These are phyloP conservation scores for Lipomyces chichibuensis DNA, from an alignment of 805 yeast species.

Conservation along the genomic window DNA sequence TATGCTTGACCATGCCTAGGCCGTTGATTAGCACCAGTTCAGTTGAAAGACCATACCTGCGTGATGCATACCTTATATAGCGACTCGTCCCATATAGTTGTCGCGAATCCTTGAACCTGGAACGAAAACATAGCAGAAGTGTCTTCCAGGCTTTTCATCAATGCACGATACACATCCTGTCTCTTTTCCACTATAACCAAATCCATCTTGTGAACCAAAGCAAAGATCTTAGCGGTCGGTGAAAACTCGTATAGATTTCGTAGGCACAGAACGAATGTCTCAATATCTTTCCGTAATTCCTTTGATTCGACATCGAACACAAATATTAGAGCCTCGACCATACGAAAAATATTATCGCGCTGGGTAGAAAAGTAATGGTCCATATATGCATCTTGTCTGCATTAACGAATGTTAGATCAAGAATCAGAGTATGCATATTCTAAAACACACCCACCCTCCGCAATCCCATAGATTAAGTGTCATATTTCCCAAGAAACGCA, in stretches of 20 bases:
- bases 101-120: slow-evolving; percentile 72
- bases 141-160: slow-evolving; percentile 79
- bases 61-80: slow-evolving; percentile 59
- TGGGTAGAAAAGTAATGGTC: slow-evolving; percentile 89
- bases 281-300: slow-evolving; percentile 89
- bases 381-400: slow-evolving; percentile 88
- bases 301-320: slow-evolving; percentile 95
- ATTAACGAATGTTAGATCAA: background rate
- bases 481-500: slow-evolving; percentile 91
- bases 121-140: slow-evolving; percentile 52
- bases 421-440: background rate
- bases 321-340: slow-evolving; percentile 93
- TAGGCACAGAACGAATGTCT: slow-evolving; percentile 81
- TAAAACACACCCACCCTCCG: slow-evolving; percentile 65
- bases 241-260: slow-evolving; percentile 79
- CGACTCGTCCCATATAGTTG: slow-evolving; percentile 97
- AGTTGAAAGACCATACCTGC: background rate
- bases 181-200: slow-evolving; percentile 53
- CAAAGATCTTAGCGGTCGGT: slow-evolving; percentile 90
- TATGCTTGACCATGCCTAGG: slow-evolving; percentile 86
- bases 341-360: slow-evolving; percentile 87
- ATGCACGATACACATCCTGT: slow-evolving; percentile 70
- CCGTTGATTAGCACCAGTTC: background rate
- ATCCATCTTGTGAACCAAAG: slow-evolving; percentile 94
- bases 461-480: slow-evolving; percentile 96